phyloP scores from a whole-genome alignment of 139 green algal genomes.

The Chlamydomonas schloesseri region DNA sequence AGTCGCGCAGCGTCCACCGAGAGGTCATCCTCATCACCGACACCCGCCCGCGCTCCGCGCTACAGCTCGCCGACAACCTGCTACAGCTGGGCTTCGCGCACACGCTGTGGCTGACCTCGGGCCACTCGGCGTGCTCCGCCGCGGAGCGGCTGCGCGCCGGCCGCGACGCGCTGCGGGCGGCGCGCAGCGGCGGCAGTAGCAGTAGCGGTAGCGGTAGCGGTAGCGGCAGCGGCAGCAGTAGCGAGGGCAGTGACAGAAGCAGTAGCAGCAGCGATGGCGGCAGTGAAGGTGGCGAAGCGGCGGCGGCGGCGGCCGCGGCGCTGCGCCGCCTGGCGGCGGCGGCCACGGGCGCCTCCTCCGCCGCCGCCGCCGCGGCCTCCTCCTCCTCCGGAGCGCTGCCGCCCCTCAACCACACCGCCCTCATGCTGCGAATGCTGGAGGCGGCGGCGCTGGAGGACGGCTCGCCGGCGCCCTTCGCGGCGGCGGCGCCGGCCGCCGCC shows the following conservation, averaged over 20 bases:
- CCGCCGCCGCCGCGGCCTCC: neutral
- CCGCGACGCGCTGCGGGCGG: neutral
- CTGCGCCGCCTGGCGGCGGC: neutral
- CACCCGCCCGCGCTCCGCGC: neutral
- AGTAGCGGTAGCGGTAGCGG: neutral
- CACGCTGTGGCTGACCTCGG: conserved; percentile 27
- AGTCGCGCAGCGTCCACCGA: neutral
- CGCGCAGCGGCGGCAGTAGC: neutral
- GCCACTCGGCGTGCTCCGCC: neutral
- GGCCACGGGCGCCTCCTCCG: neutral
- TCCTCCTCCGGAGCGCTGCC: too few relatives aligned
- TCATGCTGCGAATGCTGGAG: neutral
- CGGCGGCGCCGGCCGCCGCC: neutral
- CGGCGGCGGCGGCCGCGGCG: neutral
- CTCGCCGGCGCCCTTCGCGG: neutral
- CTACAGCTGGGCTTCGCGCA: conserved; percentile 30
- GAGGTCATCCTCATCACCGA: conserved; percentile 40
- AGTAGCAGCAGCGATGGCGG: neutral
- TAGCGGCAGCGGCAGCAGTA: too few relatives aligned
- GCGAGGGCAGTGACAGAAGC: neutral
- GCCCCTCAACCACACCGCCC: too few relatives aligned
- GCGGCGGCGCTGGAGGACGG: neutral
- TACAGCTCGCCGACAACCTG: conserved; percentile 24
- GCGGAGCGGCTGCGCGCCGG: neutral
- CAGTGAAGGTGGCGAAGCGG: neutral